Base-by-base conservation (phyloP, 257 asterid genomes). In the Osmanthus fragrans region DNA sequence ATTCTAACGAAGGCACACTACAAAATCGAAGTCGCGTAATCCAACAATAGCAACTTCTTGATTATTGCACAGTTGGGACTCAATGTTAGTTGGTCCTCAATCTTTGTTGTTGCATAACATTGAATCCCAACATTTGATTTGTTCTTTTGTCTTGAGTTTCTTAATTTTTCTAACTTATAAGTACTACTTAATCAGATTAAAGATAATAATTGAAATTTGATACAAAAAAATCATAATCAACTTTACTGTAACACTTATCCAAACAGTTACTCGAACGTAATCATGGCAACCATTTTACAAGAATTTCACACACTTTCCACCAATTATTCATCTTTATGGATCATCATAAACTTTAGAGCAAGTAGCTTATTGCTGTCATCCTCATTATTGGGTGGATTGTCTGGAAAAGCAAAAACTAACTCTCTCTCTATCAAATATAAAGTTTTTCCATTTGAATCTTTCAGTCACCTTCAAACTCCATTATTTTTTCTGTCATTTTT, bases 381-480 rank as follows among this genome's bases (percentile, higher is more conserved):
- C 34, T 63, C 69, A 63, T 63, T 23, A 13, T 63, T 63, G 69
- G 34, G 34, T 63, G 33, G 33, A 25, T 63, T 63, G 69, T 63
- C 69, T 63, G 34, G 4, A 63, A 63, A 63, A 63, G 69, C 34
- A 25, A 63, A 63, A 63, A 63, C 68, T 60, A 23, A 23, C 16
- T 23, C 68, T 58, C 32, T 8, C 68, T 2, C 5, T 3, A 60
- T 63, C 69, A 63, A 63, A 63, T 19, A 63, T 23, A 63, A 63
- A 63, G 69, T 63, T 63, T 23, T 63, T 63, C 33, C 34, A 63
- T 25, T 25, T 63, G 25, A 12, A 25, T 25, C 34, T 63, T 63
- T 63, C 67, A 60, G 19, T 60, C 67, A 60, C 67, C 67, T n/a
- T 60, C 69, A 23, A 23, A 63, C 69, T 63, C 69, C 69, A 63